Evolutionary conservation across 768 basidiomycete species (phyloP).

Genomic region (Xerocomellus dryophilus): DNA sequence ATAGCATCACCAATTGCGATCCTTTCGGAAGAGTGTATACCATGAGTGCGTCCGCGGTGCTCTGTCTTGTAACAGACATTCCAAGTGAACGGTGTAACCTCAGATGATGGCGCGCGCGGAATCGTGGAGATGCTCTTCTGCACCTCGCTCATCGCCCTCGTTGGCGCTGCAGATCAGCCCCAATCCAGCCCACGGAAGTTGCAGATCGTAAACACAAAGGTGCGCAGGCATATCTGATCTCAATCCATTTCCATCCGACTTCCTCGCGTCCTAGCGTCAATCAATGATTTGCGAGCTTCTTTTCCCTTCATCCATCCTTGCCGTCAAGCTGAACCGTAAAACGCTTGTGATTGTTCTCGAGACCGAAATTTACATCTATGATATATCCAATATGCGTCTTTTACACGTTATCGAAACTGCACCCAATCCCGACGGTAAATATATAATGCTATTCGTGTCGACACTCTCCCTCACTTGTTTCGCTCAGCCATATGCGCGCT

Average conservation of each 20-base stretch:
- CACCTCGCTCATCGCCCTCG: constrained; percentile 94
- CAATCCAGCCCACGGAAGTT: constrained; percentile 87
- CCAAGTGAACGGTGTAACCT: not conserved
- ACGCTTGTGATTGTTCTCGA: constrained; percentile 95
- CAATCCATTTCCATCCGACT: not conserved
- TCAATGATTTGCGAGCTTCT: constrained; percentile 98
- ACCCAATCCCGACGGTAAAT: constrained; percentile 86
- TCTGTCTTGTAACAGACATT: not conserved
- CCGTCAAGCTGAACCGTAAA: constrained; percentile 98
- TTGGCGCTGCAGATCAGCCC: constrained; percentile 92
- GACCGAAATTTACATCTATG: constrained; percentile 98
- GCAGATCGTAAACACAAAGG: constrained; percentile 99
- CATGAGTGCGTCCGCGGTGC: constrained; percentile 66
- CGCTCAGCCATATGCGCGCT: constrained; percentile 87
- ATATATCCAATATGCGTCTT: constrained; percentile 97
- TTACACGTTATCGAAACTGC: constrained; percentile 97
- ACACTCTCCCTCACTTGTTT: constrained; percentile 1
- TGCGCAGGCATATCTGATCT: constrained; percentile 31
- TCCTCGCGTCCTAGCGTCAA: constrained; percentile 61
- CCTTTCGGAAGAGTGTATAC: constrained; percentile 96
- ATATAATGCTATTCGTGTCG: not conserved
- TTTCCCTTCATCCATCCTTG: constrained; percentile 93
- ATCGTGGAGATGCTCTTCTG: constrained; percentile 99
- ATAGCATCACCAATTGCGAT: constrained; percentile 96
- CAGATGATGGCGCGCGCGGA: constrained; percentile 90